Evolutionary conservation across 345 rosid species (phyloP), one percentile per base, ranked within the genome.

Genomic region (Linum trigynum): DNA sequence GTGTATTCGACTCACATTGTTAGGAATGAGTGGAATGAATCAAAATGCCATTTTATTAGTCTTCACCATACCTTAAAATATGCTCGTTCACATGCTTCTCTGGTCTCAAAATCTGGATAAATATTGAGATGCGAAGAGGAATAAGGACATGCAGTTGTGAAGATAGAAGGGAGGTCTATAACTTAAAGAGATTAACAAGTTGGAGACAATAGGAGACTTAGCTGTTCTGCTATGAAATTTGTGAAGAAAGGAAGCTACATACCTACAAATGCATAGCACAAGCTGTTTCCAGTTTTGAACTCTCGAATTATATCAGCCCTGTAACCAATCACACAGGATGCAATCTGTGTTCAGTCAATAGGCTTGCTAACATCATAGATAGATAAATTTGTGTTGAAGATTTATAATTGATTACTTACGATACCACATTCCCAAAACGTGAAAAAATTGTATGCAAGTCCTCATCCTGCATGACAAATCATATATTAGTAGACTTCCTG

Each of bases 251-350:
- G 35, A 68, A 73, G 63, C 40, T 38, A 69, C 90, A 77, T 62
- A 94, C 99, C 97, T 43, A 94, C 80, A 72, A 94, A 94, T 32
- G 96, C 97, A 72, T 94, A 94, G 79, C 96, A 88, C 74, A 90
- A 85, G 71, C 97, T 90, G 80, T 90, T 97, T 79, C 99, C 97
- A 50, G 96, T 94, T 84, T 90, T 94, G 69, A 45, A 88, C 71
- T 94, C 97, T 63, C 99, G 89, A 69, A 94, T 94, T 68, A 86
- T 62, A 15, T 90, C 97, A 70, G 97, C 95, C 89, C 97, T 94
- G 78, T 59, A 65, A 86, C 53, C 9, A 62, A 67, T 71, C 53
- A 67, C 9, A 50, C 23, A 69, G 38, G 5, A 62, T 57, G 38
- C 74, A 64, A 64, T 68, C 36, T 61, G 66, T 63, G 60, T 56